These are phyloP conservation scores for Debaryomycetaceae sp. DNA, from an alignment of 1,139 yeast genomes.

Conservation along the genomic window DNA sequence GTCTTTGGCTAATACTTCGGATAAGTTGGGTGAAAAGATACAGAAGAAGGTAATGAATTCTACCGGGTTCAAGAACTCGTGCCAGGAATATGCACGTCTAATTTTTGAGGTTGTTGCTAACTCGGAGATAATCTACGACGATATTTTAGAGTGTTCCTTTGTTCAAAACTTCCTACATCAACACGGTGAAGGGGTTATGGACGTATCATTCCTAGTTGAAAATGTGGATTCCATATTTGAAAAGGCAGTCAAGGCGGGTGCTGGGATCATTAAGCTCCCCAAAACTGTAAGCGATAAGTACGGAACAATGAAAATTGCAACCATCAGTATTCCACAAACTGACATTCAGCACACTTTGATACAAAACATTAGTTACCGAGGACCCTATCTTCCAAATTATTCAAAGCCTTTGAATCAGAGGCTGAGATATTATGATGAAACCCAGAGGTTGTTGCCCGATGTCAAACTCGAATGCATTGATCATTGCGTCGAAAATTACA, in stretches of 20 bases:
- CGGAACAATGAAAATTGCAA: constrained; percentile 56
- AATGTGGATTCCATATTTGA: constrained; percentile 43
- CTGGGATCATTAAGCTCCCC: constrained; percentile 46
- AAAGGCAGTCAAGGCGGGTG: constrained; percentile 54
- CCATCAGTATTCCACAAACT: constrained; percentile 52
- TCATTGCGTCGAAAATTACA: constrained; percentile 78
- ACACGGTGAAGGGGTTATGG: constrained; percentile 80
- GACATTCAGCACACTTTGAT: constrained; percentile 71
- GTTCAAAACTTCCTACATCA: constrained; percentile 41
- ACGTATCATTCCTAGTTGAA: constrained; percentile 59
- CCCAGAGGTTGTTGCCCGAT: constrained; percentile 22
- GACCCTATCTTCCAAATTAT: constrained; percentile 60
- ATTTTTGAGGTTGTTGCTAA: constrained; percentile 14
- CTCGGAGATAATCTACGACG: constrained; percentile 17
- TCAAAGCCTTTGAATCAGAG: constrained; percentile 5
- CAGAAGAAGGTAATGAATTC: constrained; percentile 15
- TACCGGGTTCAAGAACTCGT: constrained; percentile 8
- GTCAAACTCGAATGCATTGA: constrained; percentile 49
- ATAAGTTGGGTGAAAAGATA: constrained; percentile 8
- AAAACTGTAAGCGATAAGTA: constrained; percentile 31
- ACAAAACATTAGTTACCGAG: constrained; percentile 43
- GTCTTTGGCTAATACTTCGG: constrained; percentile 2
- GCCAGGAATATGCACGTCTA: constrained; percentile 10
- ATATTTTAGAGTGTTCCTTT: constrained; percentile 22
- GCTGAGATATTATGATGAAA: not conserved